Base-by-base conservation (phyloP, 345 rosid species). In the Dipteronia sinensis region DNA sequence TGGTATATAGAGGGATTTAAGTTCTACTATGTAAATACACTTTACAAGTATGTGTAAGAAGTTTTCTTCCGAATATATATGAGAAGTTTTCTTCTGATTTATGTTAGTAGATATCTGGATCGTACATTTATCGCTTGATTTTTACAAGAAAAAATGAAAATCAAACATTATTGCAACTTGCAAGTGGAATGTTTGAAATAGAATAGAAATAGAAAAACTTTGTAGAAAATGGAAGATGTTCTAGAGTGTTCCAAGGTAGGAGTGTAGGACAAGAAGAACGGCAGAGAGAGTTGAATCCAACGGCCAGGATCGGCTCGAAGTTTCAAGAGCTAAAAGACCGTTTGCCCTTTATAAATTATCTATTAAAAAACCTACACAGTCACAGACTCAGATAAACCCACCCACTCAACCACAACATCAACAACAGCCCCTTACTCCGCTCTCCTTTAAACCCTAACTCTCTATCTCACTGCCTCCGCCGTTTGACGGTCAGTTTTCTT, bases 241-340 rank as follows among this genome's bases (percentile, higher is more conserved):
- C 87, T 53, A 77, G 86, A 73, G 73, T 56, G 73, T 86, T 86
- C 86, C 20, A 38, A 70, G 29, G 65, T 3, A n/a, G 17, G 62
- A 38, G 67, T 22, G 65, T 3, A n/a, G 17, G 62, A 79, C 77
- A 55, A 69, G 59, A 17, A 15, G 3, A 59, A 19, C 65, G 68
- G 76, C 49, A 20, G 7, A 15, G 7, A 13, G 17, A 34, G 23
- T 16, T 22, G 1, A 64, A 87, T 80, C 81, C 77, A 79, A 88
- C 89, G 93, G 90, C 62, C 78, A 6, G 42, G 83, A 86, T 85
- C 40, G 10, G 56, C 10, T 44, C n/a, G 75, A 80, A 83, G 40
- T 75, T 83, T 83, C 75, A 71, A 62, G 88, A 84, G 78, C 76
- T 34, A 74, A 56, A 76, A 15, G 31, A 65, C 80, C 76, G 69